These are phyloP conservation scores for Colletotrichum karsti DNA, from an alignment of 2,329 filamentous ascomycete genomes.

Conservation along the genomic window DNA sequence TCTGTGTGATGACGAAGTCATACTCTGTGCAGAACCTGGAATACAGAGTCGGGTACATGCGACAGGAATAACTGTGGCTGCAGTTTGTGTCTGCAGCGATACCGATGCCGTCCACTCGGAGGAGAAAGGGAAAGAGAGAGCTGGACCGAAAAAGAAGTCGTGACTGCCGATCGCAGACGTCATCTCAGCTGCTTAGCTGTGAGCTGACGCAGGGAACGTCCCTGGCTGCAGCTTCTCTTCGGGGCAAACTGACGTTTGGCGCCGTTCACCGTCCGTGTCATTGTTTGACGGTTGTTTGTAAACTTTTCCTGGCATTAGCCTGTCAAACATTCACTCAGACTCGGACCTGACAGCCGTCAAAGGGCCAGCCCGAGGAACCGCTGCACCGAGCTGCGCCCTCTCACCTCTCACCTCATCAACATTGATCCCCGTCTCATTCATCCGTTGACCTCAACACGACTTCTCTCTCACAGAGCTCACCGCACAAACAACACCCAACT, in stretches of 20 bases:
- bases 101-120: too few relatives aligned
- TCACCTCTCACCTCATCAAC: too few relatives aligned
- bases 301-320: neutral
- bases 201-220: neutral
- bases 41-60: too few relatives aligned
- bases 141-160: neutral
- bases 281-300: slow-evolving; percentile 23
- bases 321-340: neutral
- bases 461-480: neutral
- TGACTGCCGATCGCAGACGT: slow-evolving; percentile 17
- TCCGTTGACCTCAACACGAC: too few relatives aligned
- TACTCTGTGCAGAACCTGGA: too few relatives aligned
- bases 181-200: neutral
- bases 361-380: neutral
- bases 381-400: slow-evolving; percentile 1
- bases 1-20: neutral
- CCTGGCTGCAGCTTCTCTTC: neutral
- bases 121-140: neutral
- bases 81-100: neutral
- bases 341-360: too few relatives aligned
- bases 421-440: too few relatives aligned
- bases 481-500: neutral
- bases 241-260: neutral
- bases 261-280: slow-evolving; percentile 7
- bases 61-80: neutral